Base-by-base conservation (phyloP, 2,329 filamentous ascomycete genomes). In the Colletotrichum truncatum region DNA sequence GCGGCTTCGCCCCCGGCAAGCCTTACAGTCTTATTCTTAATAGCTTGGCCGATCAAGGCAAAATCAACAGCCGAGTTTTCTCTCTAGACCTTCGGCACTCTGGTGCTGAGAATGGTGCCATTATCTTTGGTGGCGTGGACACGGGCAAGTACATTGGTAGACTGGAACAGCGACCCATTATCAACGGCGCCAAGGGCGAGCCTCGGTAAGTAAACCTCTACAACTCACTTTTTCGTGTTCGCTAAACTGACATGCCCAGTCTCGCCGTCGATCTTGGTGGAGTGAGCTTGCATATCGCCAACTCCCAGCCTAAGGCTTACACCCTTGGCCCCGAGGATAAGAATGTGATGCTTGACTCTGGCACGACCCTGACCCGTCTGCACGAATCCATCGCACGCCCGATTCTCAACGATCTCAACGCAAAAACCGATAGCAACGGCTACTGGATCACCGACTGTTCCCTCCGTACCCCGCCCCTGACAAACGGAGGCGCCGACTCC, bases 21-120 rank as follows among this genome's bases (percentile, higher is more conserved):
- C 78, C 78, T 2, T 90, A 91, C 62, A 84, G 83, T 2, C 80
- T 87, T 23, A 78, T 91, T 18, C 75, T 87, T 46, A 84, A 84
- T 68, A 82, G 77, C 21, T 78, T 87, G 72, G 77, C 77, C 1
- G 70, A 75, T 0, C 80, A 86, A 68, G 81, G 80, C 14, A 70
- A 84, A 32, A 86, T 85, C 60, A 75, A 79, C 45, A 84, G 80
- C 60, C 81, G 81, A n/a, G 75, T 82, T 34, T 87, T 86, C 70
- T 76, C 82, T 6, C 75, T 87, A 23, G 84, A 87, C 56, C 73
- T 87, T 14, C 82, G 84, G 4, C 78, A 80, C 54, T 69, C 78
- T 39, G 80, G 79, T 11, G 73, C 77, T 10, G 69, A 78, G 12
- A 78, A 77, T 4, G 85, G 85, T 30, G 81, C 84, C 54, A 70